These are phyloP conservation scores for Poteriospumella lacustris DNA, from an alignment of 108 stramenopile genomes.

Conservation along the genomic window DNA sequence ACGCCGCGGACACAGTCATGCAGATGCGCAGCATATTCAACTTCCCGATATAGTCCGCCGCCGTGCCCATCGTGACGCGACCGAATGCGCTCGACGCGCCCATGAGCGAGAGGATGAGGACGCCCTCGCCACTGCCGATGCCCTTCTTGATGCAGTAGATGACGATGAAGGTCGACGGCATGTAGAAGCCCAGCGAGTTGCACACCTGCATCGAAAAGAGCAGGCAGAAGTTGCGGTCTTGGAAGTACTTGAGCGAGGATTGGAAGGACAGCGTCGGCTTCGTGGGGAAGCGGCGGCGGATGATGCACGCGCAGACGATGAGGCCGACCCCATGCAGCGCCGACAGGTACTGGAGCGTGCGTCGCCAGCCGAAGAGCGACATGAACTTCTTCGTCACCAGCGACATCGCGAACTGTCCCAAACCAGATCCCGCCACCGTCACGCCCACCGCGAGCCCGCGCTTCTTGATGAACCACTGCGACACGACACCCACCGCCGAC, in stretches of 20 bases:
- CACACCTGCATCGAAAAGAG: too few relatives aligned
- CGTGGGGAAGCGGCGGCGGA: too few relatives aligned
- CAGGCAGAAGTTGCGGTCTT: constrained; percentile 5
- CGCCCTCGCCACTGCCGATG: not conserved
- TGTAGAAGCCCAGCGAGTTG: not conserved
- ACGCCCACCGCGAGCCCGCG: not conserved
- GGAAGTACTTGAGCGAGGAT: not conserved
- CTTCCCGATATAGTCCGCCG: not conserved
- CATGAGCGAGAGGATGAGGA: not conserved
- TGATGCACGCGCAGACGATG: too few relatives aligned
- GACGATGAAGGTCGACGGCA: not conserved
- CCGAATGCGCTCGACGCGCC: not conserved
- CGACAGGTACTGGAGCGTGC: not conserved
- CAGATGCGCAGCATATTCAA: not conserved
- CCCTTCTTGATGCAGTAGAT: not conserved
- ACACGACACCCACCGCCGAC: not conserved
- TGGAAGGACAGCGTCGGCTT: too few relatives aligned
- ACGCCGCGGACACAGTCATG: not conserved
- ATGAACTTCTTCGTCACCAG: not conserved
- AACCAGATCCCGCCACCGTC: not conserved
- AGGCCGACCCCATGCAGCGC: too few relatives aligned
- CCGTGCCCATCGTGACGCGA: not conserved
- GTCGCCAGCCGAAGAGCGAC: not conserved
- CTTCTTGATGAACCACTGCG: not conserved
- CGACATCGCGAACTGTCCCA: not conserved